Evolutionary conservation across 1,139 yeast species (phyloP).

Genomic region (Taphrina wiesneri): DNA sequence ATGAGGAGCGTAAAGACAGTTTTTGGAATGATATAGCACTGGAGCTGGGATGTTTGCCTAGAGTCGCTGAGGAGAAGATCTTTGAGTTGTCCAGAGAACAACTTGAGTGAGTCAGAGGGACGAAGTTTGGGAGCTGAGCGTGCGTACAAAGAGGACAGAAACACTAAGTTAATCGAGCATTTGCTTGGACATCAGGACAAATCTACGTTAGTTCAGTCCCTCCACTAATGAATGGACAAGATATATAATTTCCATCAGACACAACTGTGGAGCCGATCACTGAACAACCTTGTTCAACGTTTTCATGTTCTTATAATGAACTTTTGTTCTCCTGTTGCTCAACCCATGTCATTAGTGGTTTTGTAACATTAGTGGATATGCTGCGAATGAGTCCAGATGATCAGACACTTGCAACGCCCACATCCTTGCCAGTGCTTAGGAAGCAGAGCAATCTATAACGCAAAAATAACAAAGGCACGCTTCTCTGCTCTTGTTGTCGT

Average conservation of each 20-base stretch:
- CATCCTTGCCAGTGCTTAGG: background rate
- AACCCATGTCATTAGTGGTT: background rate
- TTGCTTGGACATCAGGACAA: background rate
- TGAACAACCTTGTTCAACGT: too few species aligned
- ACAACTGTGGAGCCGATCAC: background rate
- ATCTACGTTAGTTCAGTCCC: background rate
- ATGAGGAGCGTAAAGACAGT: background rate
- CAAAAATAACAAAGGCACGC: background rate
- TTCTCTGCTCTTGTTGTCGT: constrained; percentile 3
- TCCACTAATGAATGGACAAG: background rate
- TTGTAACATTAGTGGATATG: background rate
- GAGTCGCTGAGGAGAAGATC: constrained; percentile 5
- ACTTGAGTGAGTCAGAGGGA: background rate
- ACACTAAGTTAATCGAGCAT: background rate
- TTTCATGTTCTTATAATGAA: background rate
- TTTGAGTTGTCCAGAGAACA: background rate
- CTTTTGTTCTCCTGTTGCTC: too few species aligned
- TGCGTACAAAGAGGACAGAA: background rate
- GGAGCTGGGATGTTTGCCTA: background rate
- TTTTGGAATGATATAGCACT: constrained; percentile 10
- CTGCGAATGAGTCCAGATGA: background rate
- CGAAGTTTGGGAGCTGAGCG: background rate
- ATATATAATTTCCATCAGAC: too few species aligned
- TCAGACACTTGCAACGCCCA: background rate
- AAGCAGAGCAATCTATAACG: background rate